Evolutionary conservation across 1,284 basidiomycete genomes (phyloP), one percentile per base, ranked within the genome.

Genomic region (Sporisorium scitamineum): DNA sequence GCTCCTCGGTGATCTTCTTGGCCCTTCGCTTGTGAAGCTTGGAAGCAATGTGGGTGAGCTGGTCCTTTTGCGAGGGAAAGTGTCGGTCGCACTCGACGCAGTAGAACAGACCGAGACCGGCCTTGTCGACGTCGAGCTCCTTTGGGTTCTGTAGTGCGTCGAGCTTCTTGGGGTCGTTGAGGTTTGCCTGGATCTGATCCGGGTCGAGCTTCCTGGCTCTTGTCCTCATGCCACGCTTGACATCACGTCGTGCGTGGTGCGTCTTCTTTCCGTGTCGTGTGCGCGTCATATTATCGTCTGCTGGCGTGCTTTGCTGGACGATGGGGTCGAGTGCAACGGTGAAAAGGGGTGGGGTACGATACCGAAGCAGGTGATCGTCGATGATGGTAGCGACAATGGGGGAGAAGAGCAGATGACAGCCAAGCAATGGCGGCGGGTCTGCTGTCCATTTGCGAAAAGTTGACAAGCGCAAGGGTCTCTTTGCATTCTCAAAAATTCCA

Each of bases 91-190:
- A 85, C 45, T 81, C 78, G 34, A 84, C 76, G 56, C 84, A 85
- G 73, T 85, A 84, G 66, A 84, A 84, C 26, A 82, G 79, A 39
- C 84, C 84, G 52, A 85, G 77, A 61, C 84, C 84, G n/a, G 83
- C 76, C 66, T 81, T 81, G 56, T 85, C 82, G 16, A 81, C 68
- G 52, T 85, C 82, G 45, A 84, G 72, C 61, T 79, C 73, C 11
- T 70, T 70, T 18, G 84, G 84, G n/a, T 80, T 72, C 47, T 80
- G 76, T 34, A 83, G 71, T 24, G 39, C 74, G 20, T 72, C 70
- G 34, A 78, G 76, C 74, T 76, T 79, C 42, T 70, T 58, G n/a
- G 72, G 65, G 39, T 80, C 64, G 56, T 71, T 70, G 32, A 84
- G 76, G 56, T 80, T 84, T 34, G 67, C 74, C 53, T 84, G 79